Conservation (phyloP, 208 protist genomes). For the Phytomonas sp. region DNA sequence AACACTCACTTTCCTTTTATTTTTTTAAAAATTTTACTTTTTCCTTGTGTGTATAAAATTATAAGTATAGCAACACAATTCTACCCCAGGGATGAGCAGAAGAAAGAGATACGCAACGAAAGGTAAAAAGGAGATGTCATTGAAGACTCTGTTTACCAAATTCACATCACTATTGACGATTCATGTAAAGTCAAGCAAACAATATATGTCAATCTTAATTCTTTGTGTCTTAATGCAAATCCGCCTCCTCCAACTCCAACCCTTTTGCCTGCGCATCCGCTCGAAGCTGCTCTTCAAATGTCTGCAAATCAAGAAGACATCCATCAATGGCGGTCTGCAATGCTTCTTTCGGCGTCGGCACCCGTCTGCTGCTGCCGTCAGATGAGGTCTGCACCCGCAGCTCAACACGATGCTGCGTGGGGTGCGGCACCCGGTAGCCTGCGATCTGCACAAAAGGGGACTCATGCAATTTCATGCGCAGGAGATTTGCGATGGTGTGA, state of each 20-base stretch:
- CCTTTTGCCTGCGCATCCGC: constrained; percentile 61
- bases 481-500: constrained; percentile 83
- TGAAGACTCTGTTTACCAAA: neutral
- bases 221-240: constrained; percentile 7
- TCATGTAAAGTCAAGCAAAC: constrained; percentile 6
- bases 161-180: neutral
- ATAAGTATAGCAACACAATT: too few relatives aligned
- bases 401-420: constrained; percentile 85
- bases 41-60: neutral
- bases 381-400: constrained; percentile 79
- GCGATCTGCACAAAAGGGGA: constrained; percentile 74
- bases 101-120: too few relatives aligned
- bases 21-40: neutral
- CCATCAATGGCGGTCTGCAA: constrained; percentile 66
- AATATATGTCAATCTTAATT: constrained; percentile 5
- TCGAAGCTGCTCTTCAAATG: constrained; percentile 63
- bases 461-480: constrained; percentile 86
- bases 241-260: constrained; percentile 16
- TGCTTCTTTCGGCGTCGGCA: constrained; percentile 77
- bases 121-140: neutral
- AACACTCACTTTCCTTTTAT: neutral
- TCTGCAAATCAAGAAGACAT: constrained; percentile 70
- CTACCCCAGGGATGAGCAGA: too few relatives aligned
- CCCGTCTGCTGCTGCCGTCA: constrained; percentile 27
- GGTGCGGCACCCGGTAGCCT: constrained; percentile 85